These are phyloP conservation scores for Penicillium expansum DNA, from an alignment of 2,329 filamentous ascomycete species.

Conservation along the genomic window DNA sequence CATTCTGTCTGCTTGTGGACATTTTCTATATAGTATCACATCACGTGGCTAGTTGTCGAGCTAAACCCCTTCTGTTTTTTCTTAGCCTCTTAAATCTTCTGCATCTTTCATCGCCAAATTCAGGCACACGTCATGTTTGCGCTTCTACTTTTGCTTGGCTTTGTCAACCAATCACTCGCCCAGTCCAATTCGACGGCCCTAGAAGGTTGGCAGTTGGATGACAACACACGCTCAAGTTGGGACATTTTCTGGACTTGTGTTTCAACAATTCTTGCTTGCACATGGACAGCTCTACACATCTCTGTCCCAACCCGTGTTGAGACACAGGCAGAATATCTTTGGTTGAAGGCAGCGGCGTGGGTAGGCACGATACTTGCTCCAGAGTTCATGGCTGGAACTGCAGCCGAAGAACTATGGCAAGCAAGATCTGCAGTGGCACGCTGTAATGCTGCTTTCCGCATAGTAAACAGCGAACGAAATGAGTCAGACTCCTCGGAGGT, in stretches of 20 bases:
- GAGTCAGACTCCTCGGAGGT: neutral
- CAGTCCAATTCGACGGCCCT: conserved; percentile 7
- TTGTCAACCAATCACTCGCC: neutral
- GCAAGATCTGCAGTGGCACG: neutral
- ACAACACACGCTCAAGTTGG: conserved; percentile 11
- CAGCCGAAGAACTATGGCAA: neutral
- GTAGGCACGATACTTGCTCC: conserved; percentile 6
- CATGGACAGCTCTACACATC: conserved; percentile 16
- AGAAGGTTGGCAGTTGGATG: conserved; percentile 13
- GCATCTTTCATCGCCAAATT: neutral
- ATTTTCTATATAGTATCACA: too few relatives aligned
- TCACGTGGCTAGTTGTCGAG: neutral
- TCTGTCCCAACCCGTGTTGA: neutral
- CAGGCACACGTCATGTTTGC: neutral
- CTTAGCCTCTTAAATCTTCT: neutral
- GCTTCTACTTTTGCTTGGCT: neutral
- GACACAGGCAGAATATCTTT: neutral
- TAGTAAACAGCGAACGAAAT: neutral
- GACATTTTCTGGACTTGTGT: conserved; percentile 21
- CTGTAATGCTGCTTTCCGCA: conserved; percentile 5
- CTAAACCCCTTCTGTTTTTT: neutral
- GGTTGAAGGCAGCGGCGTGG: neutral
- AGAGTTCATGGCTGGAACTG: conserved; percentile 1
- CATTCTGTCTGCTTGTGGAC: too few relatives aligned
- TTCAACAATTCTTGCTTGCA: conserved; percentile 18